Conservation (phyloP, 495 filamentous ascomycete species). For the Penicillium nucicola region DNA sequence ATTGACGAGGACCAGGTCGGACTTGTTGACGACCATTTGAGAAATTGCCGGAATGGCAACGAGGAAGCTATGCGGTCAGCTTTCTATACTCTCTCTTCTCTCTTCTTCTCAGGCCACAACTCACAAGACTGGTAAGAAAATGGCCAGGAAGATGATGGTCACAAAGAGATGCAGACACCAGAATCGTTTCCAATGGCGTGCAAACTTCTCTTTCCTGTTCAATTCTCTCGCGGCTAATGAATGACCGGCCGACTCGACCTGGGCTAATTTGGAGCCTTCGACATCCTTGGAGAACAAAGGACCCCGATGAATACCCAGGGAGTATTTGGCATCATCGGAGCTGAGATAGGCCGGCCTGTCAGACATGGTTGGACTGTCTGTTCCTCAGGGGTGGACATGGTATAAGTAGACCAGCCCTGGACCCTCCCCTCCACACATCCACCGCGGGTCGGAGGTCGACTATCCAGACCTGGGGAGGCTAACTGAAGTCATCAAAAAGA, state of each 20-base stretch:
- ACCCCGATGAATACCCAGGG: constrained; percentile 35
- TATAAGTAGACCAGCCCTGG: constrained; percentile 8
- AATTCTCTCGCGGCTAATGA: constrained; percentile 27
- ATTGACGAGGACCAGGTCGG: constrained; percentile 33
- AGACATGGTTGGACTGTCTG: constrained; percentile 8
- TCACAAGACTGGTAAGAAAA: constrained; percentile 41
- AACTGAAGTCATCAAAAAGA: not conserved
- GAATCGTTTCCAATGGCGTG: constrained; percentile 40
- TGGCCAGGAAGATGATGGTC: constrained; percentile 28
- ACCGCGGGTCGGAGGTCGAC: constrained; percentile 6
- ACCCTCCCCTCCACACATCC: not conserved
- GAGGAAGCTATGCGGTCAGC: constrained; percentile 32
- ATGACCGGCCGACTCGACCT: constrained; percentile 26
- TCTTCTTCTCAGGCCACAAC: too few relatives aligned
- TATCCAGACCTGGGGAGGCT: too few relatives aligned
- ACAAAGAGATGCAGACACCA: constrained; percentile 36
- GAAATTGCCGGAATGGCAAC: constrained; percentile 42
- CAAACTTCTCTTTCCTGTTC: constrained; percentile 24
- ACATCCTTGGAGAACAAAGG: constrained; percentile 18
- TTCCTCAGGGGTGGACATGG: too few relatives aligned
- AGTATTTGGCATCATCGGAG: constrained; percentile 32
- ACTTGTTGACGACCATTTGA: constrained; percentile 39
- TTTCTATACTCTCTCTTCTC: too few relatives aligned
- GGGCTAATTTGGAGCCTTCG: constrained; percentile 24
- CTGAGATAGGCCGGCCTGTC: constrained; percentile 26